Percentiles rank a stretch among this genome's conserved stretches.
These are phyloP conservation scores for Monosporascus cannonballus DNA, from an alignment of 2,329 filamentous ascomycete genomes.

Conservation along the genomic window DNA sequence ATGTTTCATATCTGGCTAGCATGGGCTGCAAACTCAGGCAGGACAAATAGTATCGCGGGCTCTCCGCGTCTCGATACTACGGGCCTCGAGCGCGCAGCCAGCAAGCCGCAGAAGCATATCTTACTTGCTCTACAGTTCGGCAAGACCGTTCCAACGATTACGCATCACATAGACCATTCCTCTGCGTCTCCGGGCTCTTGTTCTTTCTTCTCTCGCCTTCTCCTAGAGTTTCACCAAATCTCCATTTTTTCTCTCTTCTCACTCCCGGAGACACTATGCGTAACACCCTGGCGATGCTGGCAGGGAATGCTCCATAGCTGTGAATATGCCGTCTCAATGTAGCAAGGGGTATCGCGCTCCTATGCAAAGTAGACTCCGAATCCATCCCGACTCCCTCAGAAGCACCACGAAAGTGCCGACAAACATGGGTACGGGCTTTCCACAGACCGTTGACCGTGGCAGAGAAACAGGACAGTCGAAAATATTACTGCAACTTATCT, in stretches of 20 bases:
- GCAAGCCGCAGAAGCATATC: too few species aligned
- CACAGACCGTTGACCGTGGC: neutral
- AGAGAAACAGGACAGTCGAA: neutral
- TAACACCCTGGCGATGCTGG: neutral
- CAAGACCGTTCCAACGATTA: neutral
- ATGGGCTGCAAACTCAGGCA: too few species aligned
- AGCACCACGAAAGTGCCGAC: neutral
- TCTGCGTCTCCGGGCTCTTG: neutral
- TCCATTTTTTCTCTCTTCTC: neutral
- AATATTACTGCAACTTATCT: neutral
- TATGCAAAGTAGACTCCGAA: neutral
- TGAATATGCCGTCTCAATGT: neutral
- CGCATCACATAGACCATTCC: neutral
- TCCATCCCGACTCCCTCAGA: neutral
- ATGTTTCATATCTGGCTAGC: too few species aligned
- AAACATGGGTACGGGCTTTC: neutral
- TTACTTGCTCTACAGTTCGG: too few species aligned
- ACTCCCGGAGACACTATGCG: neutral
- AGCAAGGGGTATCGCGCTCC: neutral
- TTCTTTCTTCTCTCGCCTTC: conserved; percentile 1
- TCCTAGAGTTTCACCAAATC: conserved; percentile 2
- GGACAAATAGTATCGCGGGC: too few species aligned
- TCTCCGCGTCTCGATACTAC: too few species aligned
- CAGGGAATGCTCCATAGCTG: neutral
- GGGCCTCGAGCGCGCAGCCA: too few species aligned